phyloP scores from a whole-genome alignment of 169 alveolate genomes.

The Neospora caninum region DNA sequence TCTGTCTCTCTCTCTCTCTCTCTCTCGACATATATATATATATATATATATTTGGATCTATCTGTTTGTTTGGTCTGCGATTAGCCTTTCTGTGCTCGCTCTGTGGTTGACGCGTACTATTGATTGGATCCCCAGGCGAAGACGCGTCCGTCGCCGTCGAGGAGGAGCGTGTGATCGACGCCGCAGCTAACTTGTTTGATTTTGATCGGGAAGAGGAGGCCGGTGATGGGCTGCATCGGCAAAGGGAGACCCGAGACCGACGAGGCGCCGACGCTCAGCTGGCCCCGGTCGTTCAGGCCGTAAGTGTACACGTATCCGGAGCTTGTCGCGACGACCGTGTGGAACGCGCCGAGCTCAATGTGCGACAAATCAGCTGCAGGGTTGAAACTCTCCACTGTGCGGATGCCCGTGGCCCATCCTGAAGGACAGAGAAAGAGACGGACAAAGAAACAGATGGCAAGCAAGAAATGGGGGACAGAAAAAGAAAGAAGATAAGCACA shows the following conservation, averaged over 20 bases:
- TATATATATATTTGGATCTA: background rate
- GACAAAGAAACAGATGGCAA: background rate
- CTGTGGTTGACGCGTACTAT: background rate
- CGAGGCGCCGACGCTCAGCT: slow-evolving; percentile 31
- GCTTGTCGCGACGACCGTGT: slow-evolving; percentile 21
- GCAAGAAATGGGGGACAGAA: background rate
- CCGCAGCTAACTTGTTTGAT: slow-evolving; percentile 46
- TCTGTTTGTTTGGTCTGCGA: background rate
- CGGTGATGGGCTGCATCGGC: slow-evolving; percentile 22
- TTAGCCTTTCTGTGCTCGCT: background rate
- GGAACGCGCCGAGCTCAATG: slow-evolving; percentile 43
- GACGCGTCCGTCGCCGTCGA: slow-evolving; percentile 35
- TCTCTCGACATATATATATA: background rate
- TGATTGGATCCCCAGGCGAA: slow-evolving; percentile 63
- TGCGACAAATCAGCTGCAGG: background rate
- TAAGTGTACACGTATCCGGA: slow-evolving; percentile 35
- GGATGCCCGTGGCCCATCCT: slow-evolving; percentile 31
- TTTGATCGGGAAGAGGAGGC: background rate
- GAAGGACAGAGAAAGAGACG: background rate
- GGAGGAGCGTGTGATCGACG: slow-evolving; percentile 54
- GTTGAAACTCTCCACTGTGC: slow-evolving; percentile 28
- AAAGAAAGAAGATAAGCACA: background rate
- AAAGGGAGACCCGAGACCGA: slow-evolving; percentile 44
- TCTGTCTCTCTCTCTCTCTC: background rate
- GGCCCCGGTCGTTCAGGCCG: slow-evolving; percentile 66